A percentile compares a stretch with the other conserved stretches of the same genome.
Conservation (phyloP, 1,139 yeast genomes). For the Nadsonia starkeyi-henricii region DNA sequence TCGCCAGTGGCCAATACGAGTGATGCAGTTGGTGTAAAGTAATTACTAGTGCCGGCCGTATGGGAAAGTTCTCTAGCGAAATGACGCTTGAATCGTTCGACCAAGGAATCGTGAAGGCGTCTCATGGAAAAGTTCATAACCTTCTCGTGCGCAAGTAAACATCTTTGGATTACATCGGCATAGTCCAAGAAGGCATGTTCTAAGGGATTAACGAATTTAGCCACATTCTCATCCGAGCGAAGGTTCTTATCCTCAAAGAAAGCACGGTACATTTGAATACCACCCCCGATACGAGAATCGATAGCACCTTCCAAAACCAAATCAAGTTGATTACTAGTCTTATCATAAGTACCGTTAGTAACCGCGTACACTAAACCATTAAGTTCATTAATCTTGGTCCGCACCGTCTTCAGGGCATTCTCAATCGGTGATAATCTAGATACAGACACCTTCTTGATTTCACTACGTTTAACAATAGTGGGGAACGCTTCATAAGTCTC, state of each 20-base stretch:
- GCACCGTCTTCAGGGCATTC: conserved; percentile 60
- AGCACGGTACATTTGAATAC: conserved; percentile 69
- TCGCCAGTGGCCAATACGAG: too few relatives aligned
- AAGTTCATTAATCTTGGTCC: conserved; percentile 58
- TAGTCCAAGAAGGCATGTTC: conserved; percentile 56
- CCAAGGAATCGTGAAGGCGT: conserved; percentile 53
- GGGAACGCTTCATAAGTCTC: conserved; percentile 73
- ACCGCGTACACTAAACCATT: conserved; percentile 54
- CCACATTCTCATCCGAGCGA: conserved; percentile 24
- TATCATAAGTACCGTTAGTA: conserved; percentile 39
- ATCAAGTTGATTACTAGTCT: conserved; percentile 37
- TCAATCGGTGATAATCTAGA: conserved; percentile 69
- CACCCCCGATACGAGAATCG: conserved; percentile 88
- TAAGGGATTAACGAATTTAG: conserved; percentile 35
- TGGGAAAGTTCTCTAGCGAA: conserved; percentile 48
- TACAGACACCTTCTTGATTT: conserved; percentile 40
- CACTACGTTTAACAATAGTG: conserved; percentile 75
- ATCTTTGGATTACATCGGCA: conserved; percentile 48
- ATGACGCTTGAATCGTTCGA: conserved; percentile 50
- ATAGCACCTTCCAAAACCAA: conserved; percentile 78
- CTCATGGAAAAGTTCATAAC: conserved; percentile 45
- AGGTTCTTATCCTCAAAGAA: conserved; percentile 38
- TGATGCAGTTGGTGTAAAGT: neutral
- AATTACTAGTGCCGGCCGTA: conserved; percentile 4
- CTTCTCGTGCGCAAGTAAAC: conserved; percentile 56